Evolutionary conservation across 805 yeast genomes (phyloP), one percentile per base, ranked within the genome.

Genomic region (Ogataea wickerhamii): DNA sequence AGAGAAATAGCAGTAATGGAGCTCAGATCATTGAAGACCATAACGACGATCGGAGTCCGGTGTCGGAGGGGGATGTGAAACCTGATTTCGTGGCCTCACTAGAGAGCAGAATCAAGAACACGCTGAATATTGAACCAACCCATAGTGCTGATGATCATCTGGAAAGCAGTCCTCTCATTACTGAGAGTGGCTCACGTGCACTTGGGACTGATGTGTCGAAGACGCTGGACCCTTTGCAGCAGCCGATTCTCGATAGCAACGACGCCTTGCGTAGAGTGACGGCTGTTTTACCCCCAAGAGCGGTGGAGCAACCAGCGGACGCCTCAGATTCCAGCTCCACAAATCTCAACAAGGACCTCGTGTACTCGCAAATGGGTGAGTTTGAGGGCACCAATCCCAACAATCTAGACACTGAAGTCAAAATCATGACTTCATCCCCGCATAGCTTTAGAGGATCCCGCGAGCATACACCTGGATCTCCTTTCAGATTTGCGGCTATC

Each of bases 361-460:
- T 26, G 12, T 19, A 39, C 10, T 37, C 48, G 6, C 49, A 48
- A 31, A 25, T 38, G 23, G 52, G 52, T 18, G 48, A 45, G 38
- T 48, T 38, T 22, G 49, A 45, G 29, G 52, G 49, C 4, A 27
- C 34, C 12, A 38, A 35, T 5, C 28, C 33, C 8, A 30, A 35
- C n/a, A 35, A 36, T 19, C 23, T 45, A 13, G 44, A 45, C 28
- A 36, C 49, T 2, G 48, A 45, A 18, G 36, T 40, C 27, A 48
- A 43, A 34, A 37, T 43, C 28, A 41, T 45, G 47, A 37, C 42
- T 33, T 31, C 17, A 23, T 41, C 17, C 37, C 36, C 28, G 39
- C 48, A 14, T 47, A 44, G 12, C 18, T 28, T 5, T 16, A 11
- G n/a, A 26, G 18, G 31, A 25, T 29, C 24, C 36, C 33, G 31